These are phyloP conservation scores for Cantharellus cinnabarinus DNA, from an alignment of 768 basidiomycete species.

Conservation along the genomic window DNA sequence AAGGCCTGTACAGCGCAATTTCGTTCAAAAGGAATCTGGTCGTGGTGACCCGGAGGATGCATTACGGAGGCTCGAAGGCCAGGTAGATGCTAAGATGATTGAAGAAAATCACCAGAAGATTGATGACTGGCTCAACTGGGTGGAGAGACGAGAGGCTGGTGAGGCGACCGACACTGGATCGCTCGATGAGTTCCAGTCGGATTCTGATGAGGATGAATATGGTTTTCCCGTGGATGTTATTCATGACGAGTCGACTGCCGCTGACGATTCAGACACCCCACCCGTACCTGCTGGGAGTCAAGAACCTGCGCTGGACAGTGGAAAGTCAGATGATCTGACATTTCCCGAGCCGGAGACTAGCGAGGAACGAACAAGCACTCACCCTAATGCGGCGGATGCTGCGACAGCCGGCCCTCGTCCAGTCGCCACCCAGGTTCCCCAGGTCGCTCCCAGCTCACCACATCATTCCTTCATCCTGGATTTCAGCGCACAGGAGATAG, in stretches of 20 bases:
- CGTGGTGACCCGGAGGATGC: conserved; percentile 67
- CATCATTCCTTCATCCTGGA: conserved; percentile 58
- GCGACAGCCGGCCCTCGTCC: not conserved
- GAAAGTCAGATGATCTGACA: not conserved
- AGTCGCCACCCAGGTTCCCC: not conserved
- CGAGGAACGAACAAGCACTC: not conserved
- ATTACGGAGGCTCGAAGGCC: conserved; percentile 59
- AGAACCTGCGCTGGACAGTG: not conserved
- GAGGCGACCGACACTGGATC: not conserved
- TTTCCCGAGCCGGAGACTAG: not conserved
- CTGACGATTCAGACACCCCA: not conserved
- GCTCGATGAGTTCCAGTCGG: conserved; percentile 5
- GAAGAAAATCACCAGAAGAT: conserved; percentile 57
- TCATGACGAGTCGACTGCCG: not conserved
- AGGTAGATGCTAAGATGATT: conserved; percentile 55
- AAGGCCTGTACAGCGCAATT: conserved; percentile 34
- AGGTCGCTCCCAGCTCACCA: conserved; percentile 14
- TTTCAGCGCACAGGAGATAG: conserved; percentile 38
- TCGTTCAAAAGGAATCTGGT: conserved; percentile 51
- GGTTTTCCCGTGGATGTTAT: not conserved
- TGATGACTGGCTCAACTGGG: conserved; percentile 59
- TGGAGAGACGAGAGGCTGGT: conserved; percentile 23
- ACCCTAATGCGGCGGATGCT: not conserved
- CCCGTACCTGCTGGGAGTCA: not conserved
- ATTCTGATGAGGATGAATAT: not conserved